Conservation (phyloP, 306 rosid species). For the Hippophae rhamnoides region DNA sequence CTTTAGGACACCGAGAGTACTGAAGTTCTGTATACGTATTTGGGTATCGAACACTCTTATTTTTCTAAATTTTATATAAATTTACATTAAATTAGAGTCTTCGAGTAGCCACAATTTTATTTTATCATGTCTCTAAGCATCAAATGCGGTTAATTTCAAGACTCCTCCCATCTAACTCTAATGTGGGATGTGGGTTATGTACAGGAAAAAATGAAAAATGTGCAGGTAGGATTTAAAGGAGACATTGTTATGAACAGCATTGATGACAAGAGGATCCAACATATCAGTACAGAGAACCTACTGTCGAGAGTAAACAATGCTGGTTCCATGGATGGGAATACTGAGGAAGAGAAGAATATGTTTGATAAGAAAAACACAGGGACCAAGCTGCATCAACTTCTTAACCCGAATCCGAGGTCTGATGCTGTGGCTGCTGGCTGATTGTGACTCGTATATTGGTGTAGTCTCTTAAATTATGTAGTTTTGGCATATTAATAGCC, state of each 20-base stretch:
- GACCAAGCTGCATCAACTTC: slow-evolving; percentile 80
- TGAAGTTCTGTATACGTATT: too few species aligned
- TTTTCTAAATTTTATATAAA: too few species aligned
- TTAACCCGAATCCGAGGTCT: slow-evolving; percentile 68
- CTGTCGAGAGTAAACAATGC: slow-evolving; percentile 64
- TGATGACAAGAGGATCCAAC: slow-evolving; percentile 43
- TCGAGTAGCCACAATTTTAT: too few species aligned
- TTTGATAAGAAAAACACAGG: slow-evolving; percentile 65
- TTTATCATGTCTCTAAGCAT: too few species aligned
- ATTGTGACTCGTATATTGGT: slow-evolving; percentile 17
- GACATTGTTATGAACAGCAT: slow-evolving; percentile 37
- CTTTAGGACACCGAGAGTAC: too few species aligned
- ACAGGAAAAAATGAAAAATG: slow-evolving; percentile 66
- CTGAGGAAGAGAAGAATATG: slow-evolving; percentile 45
- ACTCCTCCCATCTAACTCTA: too few species aligned
- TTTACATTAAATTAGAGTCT: too few species aligned
- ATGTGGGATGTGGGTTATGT: slow-evolving; percentile 4
- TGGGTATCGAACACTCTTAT: too few species aligned
- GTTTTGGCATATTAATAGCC: slow-evolving; percentile 94
- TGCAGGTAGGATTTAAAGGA: slow-evolving; percentile 44
- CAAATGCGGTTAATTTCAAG: too few species aligned
- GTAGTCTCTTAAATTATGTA: slow-evolving; percentile 41
- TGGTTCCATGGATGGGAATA: slow-evolving; percentile 37
- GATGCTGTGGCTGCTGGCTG: slow-evolving; percentile 87
- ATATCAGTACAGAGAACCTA: slow-evolving; percentile 62